Percentiles rank a stretch among this genome's conserved stretches.
These are phyloP conservation scores for Panaeolus cyanescens DNA, from an alignment of 768 basidiomycete genomes.

Conservation along the genomic window DNA sequence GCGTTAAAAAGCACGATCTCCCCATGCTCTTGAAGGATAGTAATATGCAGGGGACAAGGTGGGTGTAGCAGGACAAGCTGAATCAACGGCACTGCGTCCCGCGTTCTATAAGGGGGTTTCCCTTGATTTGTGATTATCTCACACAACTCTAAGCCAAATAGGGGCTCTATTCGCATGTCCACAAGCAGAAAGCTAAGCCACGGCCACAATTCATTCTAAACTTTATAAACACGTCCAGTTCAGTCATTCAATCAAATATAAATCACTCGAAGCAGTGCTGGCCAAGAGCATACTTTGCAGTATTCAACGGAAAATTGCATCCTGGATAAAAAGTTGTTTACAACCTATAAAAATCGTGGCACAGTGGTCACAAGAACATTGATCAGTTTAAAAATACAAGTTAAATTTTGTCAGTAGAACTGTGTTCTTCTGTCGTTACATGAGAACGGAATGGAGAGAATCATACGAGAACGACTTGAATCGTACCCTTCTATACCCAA, in stretches of 20 bases:
- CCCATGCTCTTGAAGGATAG: background rate
- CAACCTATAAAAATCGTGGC: no score
- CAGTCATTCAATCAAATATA: background rate
- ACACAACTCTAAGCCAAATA: background rate
- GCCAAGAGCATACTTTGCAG: no score
- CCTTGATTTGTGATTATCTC: background rate
- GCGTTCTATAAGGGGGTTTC: background rate
- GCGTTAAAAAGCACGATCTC: background rate
- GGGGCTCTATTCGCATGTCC: background rate
- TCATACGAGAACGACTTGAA: no score
- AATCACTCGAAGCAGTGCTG: no score
- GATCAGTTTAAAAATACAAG: no score
- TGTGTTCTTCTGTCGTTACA: no score
- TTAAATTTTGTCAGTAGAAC: no score
- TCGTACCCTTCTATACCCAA: no score
- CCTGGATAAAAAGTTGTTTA: background rate
- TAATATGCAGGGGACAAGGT: background rate
- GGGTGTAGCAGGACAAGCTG: background rate
- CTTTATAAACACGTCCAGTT: background rate
- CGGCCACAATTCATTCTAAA: background rate
- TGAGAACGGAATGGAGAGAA: no score
- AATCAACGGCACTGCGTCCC: background rate
- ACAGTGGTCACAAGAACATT: no score
- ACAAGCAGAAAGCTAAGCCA: no score
- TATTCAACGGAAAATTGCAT: no score